Percentiles rank a stretch among this genome's conserved stretches.
Conservation (phyloP, 2,329 filamentous ascomycete genomes). For the Monosporascus sp. region DNA sequence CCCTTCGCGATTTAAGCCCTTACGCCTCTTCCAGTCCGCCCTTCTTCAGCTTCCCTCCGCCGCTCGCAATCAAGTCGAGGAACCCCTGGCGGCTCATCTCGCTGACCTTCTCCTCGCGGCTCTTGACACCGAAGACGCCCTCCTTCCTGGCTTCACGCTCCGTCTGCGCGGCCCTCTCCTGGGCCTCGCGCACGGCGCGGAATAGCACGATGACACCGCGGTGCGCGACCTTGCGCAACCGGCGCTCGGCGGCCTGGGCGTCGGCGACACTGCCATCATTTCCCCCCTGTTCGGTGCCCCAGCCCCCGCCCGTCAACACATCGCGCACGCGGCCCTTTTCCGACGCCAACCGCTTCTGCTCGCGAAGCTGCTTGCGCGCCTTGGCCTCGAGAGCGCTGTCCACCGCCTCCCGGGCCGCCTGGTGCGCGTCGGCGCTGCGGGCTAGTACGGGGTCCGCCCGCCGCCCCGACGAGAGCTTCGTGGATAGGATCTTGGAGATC, state of each 20-base stretch:
- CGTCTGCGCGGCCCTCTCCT: constrained; percentile 80
- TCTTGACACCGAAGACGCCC: constrained; percentile 71
- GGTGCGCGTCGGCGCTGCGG: constrained; percentile 68
- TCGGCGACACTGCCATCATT: constrained; percentile 40
- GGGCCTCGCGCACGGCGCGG: constrained; percentile 88
- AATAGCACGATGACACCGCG: constrained; percentile 94
- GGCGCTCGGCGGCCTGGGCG: constrained; percentile 67
- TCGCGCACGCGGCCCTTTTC: constrained; percentile 88
- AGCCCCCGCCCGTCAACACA: constrained; percentile 55
- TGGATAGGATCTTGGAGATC: constrained; percentile 85
- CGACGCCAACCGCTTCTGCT: constrained; percentile 70
- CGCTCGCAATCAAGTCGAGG: constrained; percentile 75
- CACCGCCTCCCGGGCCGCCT: constrained; percentile 65
- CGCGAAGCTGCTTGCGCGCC: constrained; percentile 70
- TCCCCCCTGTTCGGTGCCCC: constrained; percentile 42
- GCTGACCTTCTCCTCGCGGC: constrained; percentile 80
- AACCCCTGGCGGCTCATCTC: constrained; percentile 98
- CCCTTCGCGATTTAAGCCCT: constrained; percentile 9
- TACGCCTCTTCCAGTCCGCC: constrained; percentile 52
- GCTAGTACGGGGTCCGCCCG: constrained; percentile 88
- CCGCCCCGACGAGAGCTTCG: constrained; percentile 77
- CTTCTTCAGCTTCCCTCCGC: constrained; percentile 55
- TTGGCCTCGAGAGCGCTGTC: constrained; percentile 77
- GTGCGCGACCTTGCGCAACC: constrained; percentile 81
- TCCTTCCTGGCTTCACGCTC: constrained; percentile 63